Evolutionary conservation across 495 filamentous ascomycete genomes (phyloP), one percentile per base, ranked within the genome.

Genomic region (Xylaria acuta): DNA sequence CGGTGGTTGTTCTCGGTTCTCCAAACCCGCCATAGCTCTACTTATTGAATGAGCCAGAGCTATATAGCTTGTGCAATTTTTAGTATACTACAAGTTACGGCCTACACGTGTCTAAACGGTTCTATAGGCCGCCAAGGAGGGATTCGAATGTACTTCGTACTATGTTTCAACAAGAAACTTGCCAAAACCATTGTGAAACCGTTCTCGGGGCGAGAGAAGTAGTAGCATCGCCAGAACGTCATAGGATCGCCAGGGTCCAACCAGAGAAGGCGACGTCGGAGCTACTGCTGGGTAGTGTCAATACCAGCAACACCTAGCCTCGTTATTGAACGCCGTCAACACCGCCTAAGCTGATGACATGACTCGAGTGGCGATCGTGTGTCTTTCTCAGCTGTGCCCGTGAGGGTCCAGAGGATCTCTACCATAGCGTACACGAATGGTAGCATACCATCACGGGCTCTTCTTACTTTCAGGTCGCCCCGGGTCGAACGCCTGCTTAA

Each of bases 151-250:
- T 25, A 67, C 18, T 22, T 54, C 60, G 18, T 20, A 32, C 12
- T 8, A 22, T 36, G 49, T 67, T 49, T 67, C 34, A 56, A 56
- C 12, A 16, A 8, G 47, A 67, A 41, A 56, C 47, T 25, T 51
- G 11, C 65, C 12, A 67, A 67, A n/a, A 67, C 65, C 47, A 27
- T 56, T 8, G 49, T 67, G 65, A 67, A 67, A 67, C 65, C 34
- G 4, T 40, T 40, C 32, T 67, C n/a, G 22, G 36, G 16, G 65
- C 9, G 12, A 30, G 16, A 38, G 49, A 67, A 43, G 14, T 49
- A 67, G 47, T 12, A 1, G n/a, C 32, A 51, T 27, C 36, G 12
- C 32, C 49, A 56, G 64, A 32, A 67, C 47, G 64, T 54, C 64
- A 67, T 54, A 20, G n/a, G 43, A 54, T 34, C 49, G 30, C 36